Evolutionary conservation across 345 rosid species (phyloP).

Genomic region (Brassica rapa): DNA sequence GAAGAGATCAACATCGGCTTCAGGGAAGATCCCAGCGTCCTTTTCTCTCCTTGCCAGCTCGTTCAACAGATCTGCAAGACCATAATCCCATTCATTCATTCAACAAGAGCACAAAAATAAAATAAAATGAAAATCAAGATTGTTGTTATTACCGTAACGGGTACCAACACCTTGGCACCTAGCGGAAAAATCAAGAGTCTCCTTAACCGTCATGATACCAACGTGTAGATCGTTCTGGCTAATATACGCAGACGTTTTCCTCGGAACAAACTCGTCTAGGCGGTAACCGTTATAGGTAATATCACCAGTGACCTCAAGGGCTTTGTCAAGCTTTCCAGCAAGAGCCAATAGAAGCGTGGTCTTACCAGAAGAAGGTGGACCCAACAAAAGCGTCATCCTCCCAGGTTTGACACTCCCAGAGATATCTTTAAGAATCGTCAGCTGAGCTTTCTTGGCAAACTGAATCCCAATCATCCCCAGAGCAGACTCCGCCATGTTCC

Average conservation of each 20-base stretch:
- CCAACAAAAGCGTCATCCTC: conserved; percentile 78
- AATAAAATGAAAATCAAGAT: neutral
- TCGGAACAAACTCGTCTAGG: conserved; percentile 50
- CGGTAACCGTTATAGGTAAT: conserved; percentile 65
- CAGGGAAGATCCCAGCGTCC: conserved; percentile 75
- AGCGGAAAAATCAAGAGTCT: conserved; percentile 84
- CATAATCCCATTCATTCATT: neutral
- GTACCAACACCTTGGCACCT: conserved; percentile 80
- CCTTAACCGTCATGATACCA: conserved; percentile 82
- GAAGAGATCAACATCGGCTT: conserved; percentile 76
- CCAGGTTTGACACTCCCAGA: conserved; percentile 76
- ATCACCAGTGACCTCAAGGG: conserved; percentile 32
- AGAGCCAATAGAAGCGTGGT: conserved; percentile 77
- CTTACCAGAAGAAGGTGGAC: conserved; percentile 95
- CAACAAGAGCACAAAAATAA: neutral
- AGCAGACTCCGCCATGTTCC: conserved; percentile 70
- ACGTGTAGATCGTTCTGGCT: conserved; percentile 84
- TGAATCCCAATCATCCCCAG: conserved; percentile 57
- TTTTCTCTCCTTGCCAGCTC: conserved; percentile 84
- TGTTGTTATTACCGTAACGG: conserved; percentile 31
- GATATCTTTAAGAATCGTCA: conserved; percentile 78
- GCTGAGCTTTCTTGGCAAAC: conserved; percentile 63
- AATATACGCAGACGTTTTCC: conserved; percentile 48
- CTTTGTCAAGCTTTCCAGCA: conserved; percentile 57
- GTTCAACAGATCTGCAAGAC: conserved; percentile 55